Evolutionary conservation across 345 rosid species (phyloP), one percentile per base, ranked within the genome.

Genomic region (Streptanthus diversifolius): DNA sequence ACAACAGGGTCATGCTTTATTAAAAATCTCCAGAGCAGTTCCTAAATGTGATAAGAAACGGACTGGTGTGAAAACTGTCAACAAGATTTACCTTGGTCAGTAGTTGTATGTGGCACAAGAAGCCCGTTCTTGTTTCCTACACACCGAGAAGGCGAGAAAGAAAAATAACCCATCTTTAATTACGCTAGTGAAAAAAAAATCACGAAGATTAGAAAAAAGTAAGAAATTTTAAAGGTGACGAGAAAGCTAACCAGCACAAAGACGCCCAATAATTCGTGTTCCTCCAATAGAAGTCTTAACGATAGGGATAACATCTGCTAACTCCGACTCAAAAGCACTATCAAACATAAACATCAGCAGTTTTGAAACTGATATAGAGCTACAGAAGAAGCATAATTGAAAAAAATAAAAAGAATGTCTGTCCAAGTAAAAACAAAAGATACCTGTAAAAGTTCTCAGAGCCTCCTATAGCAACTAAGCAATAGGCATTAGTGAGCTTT

Each of bases 91-190:
- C 99, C 99, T 87, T 95, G 99, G 78, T 95, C 97, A 24, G 96
- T 95, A 45, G 96, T 88, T 68, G 78, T 95, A 68, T 91, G 99
- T 1, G 97, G 99, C 73, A 95, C 82, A 66, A 95, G 96, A 81
- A 91, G 96, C 40, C 96, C 99, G 11, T 91, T 89, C 70, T 91
- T 95, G 81, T 95, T 95, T 57, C 99, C 99, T 89, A 78, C 66
- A 65, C 8, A 44, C n/a, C 1, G 17, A 18, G 15, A 33, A 63
- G 59, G 57, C 1, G 17, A 18, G 15, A 33, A 63, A 62, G 57
- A 19, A 5, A n/a, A 47, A 17, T 29, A 37, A 11, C 18, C 30
- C 56, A 13, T 51, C 3, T 1, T 27, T 14, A 43, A 25, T 18
- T 17, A 55, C 27, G 27, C 22, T 21, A 68, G 56, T 22, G 13